Conservation (phyloP, 1,284 basidiomycete genomes). For the Tylopilus sp. region DNA sequence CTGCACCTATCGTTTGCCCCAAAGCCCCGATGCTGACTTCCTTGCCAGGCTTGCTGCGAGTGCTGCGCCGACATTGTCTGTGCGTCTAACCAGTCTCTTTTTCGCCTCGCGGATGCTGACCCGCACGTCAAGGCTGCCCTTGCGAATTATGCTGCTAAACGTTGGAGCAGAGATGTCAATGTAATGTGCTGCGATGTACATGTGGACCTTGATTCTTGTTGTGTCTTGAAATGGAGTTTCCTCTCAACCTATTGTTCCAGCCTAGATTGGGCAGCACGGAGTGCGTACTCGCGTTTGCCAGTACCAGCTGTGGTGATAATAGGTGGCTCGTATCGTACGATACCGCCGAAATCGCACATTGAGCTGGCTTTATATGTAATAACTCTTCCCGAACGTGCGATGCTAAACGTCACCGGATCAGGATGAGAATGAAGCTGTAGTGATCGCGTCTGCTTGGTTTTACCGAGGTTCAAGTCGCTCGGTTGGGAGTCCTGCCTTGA, state of each 20-base stretch:
- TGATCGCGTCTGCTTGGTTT: no score
- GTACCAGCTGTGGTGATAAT: no score
- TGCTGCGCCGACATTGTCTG: conserved; percentile 31
- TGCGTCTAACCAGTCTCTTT: conserved; percentile 12
- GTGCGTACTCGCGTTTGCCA: no score
- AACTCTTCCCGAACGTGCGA: no score
- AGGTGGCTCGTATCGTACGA: background rate
- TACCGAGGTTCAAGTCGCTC: no score
- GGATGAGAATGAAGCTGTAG: no score
- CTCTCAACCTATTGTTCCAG: background rate
- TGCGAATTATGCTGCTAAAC: conserved; percentile 34
- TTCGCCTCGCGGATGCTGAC: conserved; percentile 5
- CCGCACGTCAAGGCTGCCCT: conserved; percentile 24
- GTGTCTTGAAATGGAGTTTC: conserved; percentile 7
- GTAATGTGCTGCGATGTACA: conserved; percentile 9
- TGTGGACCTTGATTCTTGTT: conserved; percentile 9
- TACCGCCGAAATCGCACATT: no score
- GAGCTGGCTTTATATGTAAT: no score
- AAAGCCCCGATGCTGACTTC: background rate
- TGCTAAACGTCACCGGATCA: no score
- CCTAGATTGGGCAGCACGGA: no score
- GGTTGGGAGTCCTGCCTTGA: no score
- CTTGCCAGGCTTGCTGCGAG: conserved; percentile 29
- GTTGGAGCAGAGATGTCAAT: background rate
- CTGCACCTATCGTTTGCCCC: background rate